Evolutionary conservation across 352 stramenopile species (phyloP).

Genomic region (Globisporangium okanoganense): DNA sequence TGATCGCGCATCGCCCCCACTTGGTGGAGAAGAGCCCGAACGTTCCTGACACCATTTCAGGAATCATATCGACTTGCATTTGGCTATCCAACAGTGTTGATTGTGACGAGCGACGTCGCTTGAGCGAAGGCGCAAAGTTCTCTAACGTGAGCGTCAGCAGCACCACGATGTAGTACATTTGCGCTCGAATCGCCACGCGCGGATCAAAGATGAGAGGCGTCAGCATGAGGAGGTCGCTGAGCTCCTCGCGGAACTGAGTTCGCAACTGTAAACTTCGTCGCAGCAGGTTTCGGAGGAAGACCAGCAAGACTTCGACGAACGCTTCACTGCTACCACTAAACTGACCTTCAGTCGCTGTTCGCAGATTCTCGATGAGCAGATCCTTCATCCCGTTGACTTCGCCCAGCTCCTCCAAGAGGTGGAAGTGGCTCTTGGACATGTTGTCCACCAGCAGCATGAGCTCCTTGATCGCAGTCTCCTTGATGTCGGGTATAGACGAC

Average conservation of each 20-base stretch:
- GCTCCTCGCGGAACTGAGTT: constrained; percentile 23
- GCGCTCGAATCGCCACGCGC: constrained; percentile 31
- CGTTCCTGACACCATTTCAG: constrained; percentile 12
- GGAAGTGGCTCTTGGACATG: constrained; percentile 11
- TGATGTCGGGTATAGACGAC: constrained; percentile 9
- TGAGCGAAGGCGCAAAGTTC: constrained; percentile 22
- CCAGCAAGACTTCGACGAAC: constrained; percentile 23
- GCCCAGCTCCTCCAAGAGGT: constrained; percentile 15
- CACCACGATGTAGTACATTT: constrained; percentile 62
- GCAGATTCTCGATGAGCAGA: constrained; percentile 9
- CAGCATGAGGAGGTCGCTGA: constrained; percentile 19
- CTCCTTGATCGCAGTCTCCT: constrained; percentile 20
- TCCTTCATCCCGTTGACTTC: constrained; percentile 15
- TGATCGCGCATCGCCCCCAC: constrained; percentile 34
- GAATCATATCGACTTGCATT: constrained; percentile 1
- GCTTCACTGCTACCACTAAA: background rate
- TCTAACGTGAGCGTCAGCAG: constrained; percentile 52
- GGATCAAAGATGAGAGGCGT: constrained; percentile 41
- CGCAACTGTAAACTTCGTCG: constrained; percentile 35
- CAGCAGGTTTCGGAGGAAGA: constrained; percentile 41
- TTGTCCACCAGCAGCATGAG: constrained; percentile 23
- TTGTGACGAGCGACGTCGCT: background rate
- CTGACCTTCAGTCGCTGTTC: background rate
- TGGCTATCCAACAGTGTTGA: background rate
- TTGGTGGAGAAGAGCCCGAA: constrained; percentile 39